Base-by-base conservation (phyloP, 495 filamentous ascomycete species). In the Niebla homalea region DNA sequence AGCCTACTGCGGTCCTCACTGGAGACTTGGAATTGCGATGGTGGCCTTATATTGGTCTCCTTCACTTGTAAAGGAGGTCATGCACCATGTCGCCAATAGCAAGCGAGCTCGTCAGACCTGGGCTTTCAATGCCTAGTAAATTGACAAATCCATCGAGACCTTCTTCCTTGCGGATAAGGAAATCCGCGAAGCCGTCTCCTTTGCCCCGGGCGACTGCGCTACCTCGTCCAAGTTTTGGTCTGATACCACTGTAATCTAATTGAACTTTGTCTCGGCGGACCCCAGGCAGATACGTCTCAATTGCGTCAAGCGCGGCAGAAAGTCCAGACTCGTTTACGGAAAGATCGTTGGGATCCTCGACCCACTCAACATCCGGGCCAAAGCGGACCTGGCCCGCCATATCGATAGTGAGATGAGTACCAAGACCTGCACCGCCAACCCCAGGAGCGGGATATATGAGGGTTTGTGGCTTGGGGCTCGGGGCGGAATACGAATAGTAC, bases 291-390 rank as follows among this genome's bases (percentile, higher is more conserved):
- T 94, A 98, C 8, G 74, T 71, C 58, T 74, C 66, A 45, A 98
- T 94, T 63, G 84, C 85, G 15, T 69, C 67, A 0, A 90, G 58
- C 0, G 90, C 88, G 46, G 76, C 69, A n/a, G 63, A 54, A 46
- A 94, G 65, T 2, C 84, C 68, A n/a, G 68, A 67, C 37, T 68
- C 64, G n/a, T 66, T 73, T 8, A 75, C 72, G 26, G 64, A 65
- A 36, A 79, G 66, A 55, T 83, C 78, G 22, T 56, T 64, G 0
- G 83, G 74, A 36, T 77, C 74, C 38, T 78, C 70, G 1, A 93
- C 79, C 92, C 93, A 97, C 63, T 97, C 89, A 12, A 96, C 86
- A 59, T 98, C 92, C 0, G 92, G 92, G 0, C 92, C 92, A 61
- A 98, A 98, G 35, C 89, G 83, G 23, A 97, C 75, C 1, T 85